Conservation (phyloP, 352 stramenopile genomes). For the Pythium brassicae region DNA sequence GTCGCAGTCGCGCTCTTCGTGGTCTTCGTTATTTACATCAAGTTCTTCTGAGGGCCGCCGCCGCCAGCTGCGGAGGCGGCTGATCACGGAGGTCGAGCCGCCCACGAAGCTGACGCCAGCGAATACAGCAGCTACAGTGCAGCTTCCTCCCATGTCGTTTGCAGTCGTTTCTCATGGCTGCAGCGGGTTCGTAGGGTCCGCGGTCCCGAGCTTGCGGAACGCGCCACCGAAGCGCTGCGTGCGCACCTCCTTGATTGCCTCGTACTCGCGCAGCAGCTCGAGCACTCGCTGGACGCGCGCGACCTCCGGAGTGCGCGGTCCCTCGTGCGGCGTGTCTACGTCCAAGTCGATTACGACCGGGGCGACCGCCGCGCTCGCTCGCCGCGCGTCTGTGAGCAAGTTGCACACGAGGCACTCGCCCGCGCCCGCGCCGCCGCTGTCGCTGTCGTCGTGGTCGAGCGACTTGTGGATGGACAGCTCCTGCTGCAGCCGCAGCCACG, state of each 20-base stretch:
- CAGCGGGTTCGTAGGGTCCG: background rate
- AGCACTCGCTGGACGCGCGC: slow-evolving; percentile 3
- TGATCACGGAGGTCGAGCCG: background rate
- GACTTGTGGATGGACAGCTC: slow-evolving; percentile 15
- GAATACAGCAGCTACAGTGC: background rate
- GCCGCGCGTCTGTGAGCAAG: slow-evolving; percentile 9
- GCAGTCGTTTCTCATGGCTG: background rate
- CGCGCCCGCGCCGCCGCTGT: background rate
- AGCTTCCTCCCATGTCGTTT: background rate
- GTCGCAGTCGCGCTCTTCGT: slow-evolving; percentile 79
- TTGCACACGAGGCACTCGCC: slow-evolving; percentile 9
- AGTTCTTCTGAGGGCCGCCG: slow-evolving; percentile 75
- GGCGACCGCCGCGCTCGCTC: background rate
- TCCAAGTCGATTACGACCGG: background rate
- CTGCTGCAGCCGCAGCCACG: slow-evolving; percentile 14
- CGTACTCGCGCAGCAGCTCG: slow-evolving; percentile 9
- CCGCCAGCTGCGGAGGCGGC: no score
- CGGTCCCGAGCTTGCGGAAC: no score
- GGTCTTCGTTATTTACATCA: slow-evolving; percentile 88
- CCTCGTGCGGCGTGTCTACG: background rate
- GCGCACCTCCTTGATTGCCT: slow-evolving; percentile 3
- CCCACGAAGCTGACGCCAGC: no score
- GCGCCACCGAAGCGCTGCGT: background rate
- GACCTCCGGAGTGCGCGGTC: background rate
- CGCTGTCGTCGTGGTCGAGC: slow-evolving; percentile 4